Conservation (phyloP, 306 rosid species). For the Gynostemma pentaphyllum region DNA sequence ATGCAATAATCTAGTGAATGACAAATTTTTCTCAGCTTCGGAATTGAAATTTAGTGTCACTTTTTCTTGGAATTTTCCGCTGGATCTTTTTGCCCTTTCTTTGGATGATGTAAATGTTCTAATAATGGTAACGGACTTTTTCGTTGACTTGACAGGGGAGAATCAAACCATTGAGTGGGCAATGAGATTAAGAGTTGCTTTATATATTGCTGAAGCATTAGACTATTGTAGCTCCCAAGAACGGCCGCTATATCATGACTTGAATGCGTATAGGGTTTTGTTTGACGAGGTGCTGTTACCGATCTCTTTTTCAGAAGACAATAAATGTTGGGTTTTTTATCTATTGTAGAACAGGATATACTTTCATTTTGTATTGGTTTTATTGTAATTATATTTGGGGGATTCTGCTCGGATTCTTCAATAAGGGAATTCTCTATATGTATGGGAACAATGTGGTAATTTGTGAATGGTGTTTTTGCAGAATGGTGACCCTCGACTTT, state of each 20-base stretch:
- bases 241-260: slow-evolving; percentile 64
- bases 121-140: not conserved
- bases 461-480: slow-evolving; percentile 30
- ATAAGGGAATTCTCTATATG: not conserved
- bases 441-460: slow-evolving; percentile 11
- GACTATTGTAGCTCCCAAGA: slow-evolving; percentile 51
- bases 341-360: not conserved
- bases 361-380: not conserved
- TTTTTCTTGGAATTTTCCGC: not conserved
- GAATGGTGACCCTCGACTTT: slow-evolving; percentile 79
- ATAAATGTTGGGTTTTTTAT: not conserved
- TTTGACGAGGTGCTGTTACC: slow-evolving; percentile 53
- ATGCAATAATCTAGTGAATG: not conserved
- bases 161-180: slow-evolving; percentile 79
- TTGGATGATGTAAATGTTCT: not conserved
- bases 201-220: slow-evolving; percentile 57
- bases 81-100: not conserved
- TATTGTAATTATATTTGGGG: not conserved
- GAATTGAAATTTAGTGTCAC: not conserved
- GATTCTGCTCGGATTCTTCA: not conserved
- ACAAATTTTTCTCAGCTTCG: not conserved
- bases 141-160: slow-evolving; percentile 44
- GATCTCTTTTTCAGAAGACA: not conserved
- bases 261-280: slow-evolving; percentile 69
- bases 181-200: slow-evolving; percentile 68